These are phyloP conservation scores for Plasmodium vivax DNA, from an alignment of 169 alveolate genomes.

Conservation along the genomic window DNA sequence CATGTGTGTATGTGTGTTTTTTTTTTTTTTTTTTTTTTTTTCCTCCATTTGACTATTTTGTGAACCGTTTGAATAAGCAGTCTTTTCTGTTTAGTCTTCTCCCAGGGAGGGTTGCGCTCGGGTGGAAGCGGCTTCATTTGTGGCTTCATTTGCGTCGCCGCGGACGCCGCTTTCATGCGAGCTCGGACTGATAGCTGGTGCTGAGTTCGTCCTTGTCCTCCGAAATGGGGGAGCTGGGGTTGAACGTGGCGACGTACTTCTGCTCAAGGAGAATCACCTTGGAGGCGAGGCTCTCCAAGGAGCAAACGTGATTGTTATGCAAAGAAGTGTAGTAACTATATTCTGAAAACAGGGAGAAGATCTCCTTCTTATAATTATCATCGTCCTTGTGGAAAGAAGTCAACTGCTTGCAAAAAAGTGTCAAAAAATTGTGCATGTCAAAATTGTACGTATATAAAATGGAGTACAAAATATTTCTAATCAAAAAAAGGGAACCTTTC, in stretches of 20 bases:
- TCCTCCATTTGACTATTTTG: not conserved
- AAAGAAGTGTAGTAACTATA: conserved; percentile 13
- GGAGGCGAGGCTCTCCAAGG: conserved; percentile 43
- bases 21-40: conserved; percentile 3
- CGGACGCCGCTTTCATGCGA: not conserved
- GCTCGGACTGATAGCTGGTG: not conserved
- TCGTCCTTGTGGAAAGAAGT: conserved; percentile 27
- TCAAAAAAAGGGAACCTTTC: not conserved
- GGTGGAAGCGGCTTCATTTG: too few relatives aligned
- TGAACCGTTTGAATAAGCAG: not conserved
- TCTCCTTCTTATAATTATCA: conserved; percentile 65
- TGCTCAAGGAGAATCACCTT: conserved; percentile 46
- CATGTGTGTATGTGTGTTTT: not conserved
- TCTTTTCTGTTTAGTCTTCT: not conserved
- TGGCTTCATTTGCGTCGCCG: not conserved
- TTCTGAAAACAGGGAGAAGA: conserved; percentile 64
- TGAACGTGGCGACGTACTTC: conserved; percentile 27
- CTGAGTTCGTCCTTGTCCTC: conserved; percentile 29
- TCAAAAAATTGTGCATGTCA: conserved; percentile 31
- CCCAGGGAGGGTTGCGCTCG: not conserved
- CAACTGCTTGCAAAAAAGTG: conserved; percentile 47
- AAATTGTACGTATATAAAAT: conserved; percentile 40
- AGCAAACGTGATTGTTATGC: conserved; percentile 30
- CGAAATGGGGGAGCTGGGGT: not conserved
- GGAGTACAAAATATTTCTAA: conserved; percentile 58